phyloP scores from a whole-genome alignment of 306 rosid species.

The Rubus parviflorus region DNA sequence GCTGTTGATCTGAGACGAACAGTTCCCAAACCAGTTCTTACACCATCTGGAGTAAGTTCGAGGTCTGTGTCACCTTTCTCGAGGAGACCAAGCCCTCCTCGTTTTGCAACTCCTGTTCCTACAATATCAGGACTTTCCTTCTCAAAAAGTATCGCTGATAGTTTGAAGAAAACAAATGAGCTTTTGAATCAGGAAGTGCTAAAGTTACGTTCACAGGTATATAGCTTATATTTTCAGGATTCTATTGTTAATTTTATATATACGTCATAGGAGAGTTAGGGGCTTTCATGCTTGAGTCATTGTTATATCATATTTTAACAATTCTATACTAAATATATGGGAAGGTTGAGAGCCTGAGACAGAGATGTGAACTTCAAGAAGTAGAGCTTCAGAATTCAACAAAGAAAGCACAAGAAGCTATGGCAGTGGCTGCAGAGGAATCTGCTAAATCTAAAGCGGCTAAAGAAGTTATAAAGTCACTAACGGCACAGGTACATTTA shows the following conservation, averaged over 20 bases:
- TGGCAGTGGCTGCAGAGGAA: conserved; percentile 79
- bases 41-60: conserved; percentile 78
- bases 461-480: conserved; percentile 92
- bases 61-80: conserved; percentile 93
- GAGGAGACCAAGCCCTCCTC: conserved; percentile 90
- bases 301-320: not conserved
- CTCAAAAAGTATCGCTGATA: conserved; percentile 70
- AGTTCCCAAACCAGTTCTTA: conserved; percentile 70
- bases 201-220: conserved; percentile 78
- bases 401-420: conserved; percentile 81
- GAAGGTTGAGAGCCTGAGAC: conserved; percentile 81
- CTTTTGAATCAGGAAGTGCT: conserved; percentile 78
- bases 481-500: conserved; percentile 78
- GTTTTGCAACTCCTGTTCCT: conserved; percentile 94
- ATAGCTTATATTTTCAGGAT: conserved; percentile 11
- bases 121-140: conserved; percentile 93
- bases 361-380: conserved; percentile 82
- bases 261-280: not conserved
- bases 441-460: conserved; percentile 80
- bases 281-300: conserved; percentile 4
- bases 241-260: not conserved
- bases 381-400: conserved; percentile 72
- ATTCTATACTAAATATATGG: conserved; percentile 21
- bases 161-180: conserved; percentile 90
- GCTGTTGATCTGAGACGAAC: conserved; percentile 74